A percentile compares a stretch with the other conserved stretches of the same genome.
These are phyloP conservation scores for Cladobotryum mycophilum DNA, from an alignment of 2,329 filamentous ascomycete species.

Conservation along the genomic window DNA sequence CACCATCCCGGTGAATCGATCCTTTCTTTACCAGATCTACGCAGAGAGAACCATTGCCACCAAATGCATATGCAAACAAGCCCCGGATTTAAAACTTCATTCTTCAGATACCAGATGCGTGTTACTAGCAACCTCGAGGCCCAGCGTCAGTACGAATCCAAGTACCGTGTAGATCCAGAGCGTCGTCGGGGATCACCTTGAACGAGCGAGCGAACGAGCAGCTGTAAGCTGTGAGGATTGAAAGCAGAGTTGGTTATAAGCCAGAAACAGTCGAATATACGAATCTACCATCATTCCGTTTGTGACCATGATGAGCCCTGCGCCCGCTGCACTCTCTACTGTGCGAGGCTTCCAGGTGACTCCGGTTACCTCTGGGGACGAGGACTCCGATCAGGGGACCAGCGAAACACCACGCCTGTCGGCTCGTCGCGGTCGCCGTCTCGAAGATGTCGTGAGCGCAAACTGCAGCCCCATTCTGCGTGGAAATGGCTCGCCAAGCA, in stretches of 20 bases:
- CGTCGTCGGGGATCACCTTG: conserved; percentile 50
- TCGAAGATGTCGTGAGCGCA: conserved; percentile 54
- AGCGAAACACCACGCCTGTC: conserved; percentile 32
- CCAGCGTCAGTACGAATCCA: conserved; percentile 43
- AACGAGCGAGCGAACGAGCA: conserved; percentile 19
- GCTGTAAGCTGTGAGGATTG: background rate
- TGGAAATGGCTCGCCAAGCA: conserved; percentile 43
- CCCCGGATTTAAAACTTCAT: conserved; percentile 38
- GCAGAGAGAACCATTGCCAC: conserved; percentile 18
- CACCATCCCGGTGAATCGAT: conserved; percentile 6
- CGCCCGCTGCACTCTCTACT: conserved; percentile 45
- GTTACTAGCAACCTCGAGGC: conserved; percentile 43
- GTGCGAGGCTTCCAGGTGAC: conserved; percentile 53
- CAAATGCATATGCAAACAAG: conserved; percentile 53
- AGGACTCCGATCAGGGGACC: conserved; percentile 47
- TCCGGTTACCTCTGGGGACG: conserved; percentile 49
- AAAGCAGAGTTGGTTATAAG: background rate
- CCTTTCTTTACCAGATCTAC: conserved; percentile 8
- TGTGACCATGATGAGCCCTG: conserved; percentile 40
- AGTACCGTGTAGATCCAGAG: conserved; percentile 52
- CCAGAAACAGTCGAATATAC: background rate
- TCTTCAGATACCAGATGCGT: conserved; percentile 54
- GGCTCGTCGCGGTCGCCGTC: conserved; percentile 35
- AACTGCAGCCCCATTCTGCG: conserved; percentile 58
- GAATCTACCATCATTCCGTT: background rate